phyloP scores from a whole-genome alignment of 768 basidiomycete genomes.

The Lentinula detonsa region DNA sequence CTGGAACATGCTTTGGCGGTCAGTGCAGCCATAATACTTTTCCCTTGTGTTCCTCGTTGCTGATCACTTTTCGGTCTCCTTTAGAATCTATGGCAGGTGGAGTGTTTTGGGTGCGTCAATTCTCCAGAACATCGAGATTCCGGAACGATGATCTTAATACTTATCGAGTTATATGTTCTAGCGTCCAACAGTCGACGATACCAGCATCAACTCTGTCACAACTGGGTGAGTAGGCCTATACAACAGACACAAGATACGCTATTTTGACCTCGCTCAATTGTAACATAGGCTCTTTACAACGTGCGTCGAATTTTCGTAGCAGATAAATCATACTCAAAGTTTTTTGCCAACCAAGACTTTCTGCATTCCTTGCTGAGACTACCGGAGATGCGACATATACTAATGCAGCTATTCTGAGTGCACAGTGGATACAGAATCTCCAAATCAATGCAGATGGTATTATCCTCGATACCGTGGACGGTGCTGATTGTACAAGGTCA shows the following conservation, averaged over 20 bases:
- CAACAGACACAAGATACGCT: not conserved
- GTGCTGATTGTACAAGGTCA: conserved; percentile 38
- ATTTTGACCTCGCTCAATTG: not conserved
- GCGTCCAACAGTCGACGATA: conserved; percentile 38
- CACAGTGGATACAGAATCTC: conserved; percentile 42
- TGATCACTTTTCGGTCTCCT: not conserved
- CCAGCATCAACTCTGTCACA: conserved; percentile 41
- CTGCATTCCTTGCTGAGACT: conserved; percentile 41
- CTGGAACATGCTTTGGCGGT: conserved; percentile 41
- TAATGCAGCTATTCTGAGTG: conserved; percentile 38
- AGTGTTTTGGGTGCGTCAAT: conserved; percentile 44
- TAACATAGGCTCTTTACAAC: conserved; percentile 16
- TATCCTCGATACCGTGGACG: conserved; percentile 43
- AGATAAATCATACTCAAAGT: not conserved
- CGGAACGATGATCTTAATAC: not conserved
- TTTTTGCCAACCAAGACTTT: conserved; percentile 26
- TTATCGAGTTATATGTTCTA: conserved; percentile 14
- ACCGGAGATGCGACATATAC: conserved; percentile 40
- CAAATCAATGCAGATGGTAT: conserved; percentile 37
- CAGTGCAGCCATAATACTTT: conserved; percentile 9
- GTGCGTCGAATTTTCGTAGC: conserved; percentile 19
- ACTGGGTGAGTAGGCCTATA: conserved; percentile 33
- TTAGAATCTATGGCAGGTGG: conserved; percentile 46
- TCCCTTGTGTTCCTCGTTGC: conserved; percentile 13
- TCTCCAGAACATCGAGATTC: not conserved